phyloP scores from a whole-genome alignment of 768 basidiomycete genomes.

The Coprinopsis strossmayeri region DNA sequence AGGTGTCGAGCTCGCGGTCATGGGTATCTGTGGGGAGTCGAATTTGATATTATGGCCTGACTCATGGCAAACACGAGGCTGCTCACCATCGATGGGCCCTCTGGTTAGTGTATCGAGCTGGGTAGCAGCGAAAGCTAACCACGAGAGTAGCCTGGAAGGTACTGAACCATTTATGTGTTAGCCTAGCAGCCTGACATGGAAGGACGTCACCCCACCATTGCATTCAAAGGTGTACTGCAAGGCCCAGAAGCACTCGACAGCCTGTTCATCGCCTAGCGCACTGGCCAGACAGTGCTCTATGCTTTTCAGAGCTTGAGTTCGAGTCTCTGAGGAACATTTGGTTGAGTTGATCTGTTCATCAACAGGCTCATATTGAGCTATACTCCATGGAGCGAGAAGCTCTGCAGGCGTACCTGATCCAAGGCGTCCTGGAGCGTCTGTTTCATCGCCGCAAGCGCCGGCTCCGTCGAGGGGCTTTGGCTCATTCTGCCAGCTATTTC shows the following conservation, averaged over 20 bases:
- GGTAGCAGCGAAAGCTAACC: constrained; percentile 47
- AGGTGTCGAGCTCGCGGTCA: constrained; percentile 37
- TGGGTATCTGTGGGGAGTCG: constrained; percentile 22
- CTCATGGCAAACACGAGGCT: neutral
- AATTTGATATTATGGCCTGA: neutral
- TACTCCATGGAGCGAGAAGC: no score
- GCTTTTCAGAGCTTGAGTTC: constrained; percentile 46
- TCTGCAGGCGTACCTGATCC: constrained; percentile 46
- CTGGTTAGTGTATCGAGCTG: constrained; percentile 49
- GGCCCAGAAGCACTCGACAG: constrained; percentile 49
- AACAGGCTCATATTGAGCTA: neutral
- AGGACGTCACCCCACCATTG: constrained; percentile 43
- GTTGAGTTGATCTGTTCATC: constrained; percentile 55
- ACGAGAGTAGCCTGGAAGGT: constrained; percentile 56
- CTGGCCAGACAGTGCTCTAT: constrained; percentile 51
- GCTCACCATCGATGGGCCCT: constrained; percentile 37
- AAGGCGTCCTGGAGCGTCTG: constrained; percentile 51
- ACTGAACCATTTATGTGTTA: constrained; percentile 33
- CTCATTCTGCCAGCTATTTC: no score
- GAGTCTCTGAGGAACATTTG: constrained; percentile 44
- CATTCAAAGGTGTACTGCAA: constrained; percentile 80
- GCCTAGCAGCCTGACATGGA: neutral
- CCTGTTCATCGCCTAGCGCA: constrained; percentile 37
- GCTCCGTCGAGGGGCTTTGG: no score
- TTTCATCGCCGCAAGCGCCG: constrained; percentile 28